Evolutionary conservation across 139 green algal genomes (phyloP).

Genomic region (Gonium pectorale): DNA sequence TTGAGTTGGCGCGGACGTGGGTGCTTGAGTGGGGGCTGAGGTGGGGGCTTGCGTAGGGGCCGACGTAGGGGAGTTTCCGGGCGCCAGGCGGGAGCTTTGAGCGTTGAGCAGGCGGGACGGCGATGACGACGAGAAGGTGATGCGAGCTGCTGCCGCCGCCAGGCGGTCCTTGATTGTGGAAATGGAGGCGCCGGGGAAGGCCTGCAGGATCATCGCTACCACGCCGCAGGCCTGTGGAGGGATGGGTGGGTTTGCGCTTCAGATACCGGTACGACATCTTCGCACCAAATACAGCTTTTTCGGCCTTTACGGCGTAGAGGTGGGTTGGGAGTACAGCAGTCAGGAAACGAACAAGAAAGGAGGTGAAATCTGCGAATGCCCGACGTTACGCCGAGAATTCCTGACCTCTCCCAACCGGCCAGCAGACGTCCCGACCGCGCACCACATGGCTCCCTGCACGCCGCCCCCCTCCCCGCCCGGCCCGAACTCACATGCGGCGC

Average conservation of each 20-base stretch:
- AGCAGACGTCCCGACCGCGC: too few species aligned
- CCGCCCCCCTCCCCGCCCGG: not conserved
- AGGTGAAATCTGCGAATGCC: too few species aligned
- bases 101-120: constrained; percentile 49
- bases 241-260: too few species aligned
- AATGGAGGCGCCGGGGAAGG: constrained; percentile 44
- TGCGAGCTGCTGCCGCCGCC: constrained; percentile 11
- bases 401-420: too few species aligned
- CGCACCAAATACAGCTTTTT: too few species aligned
- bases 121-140: constrained; percentile 48
- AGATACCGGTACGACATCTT: too few species aligned
- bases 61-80: not conserved
- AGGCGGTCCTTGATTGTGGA: constrained; percentile 36
- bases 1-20: not conserved
- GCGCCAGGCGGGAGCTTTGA: constrained; percentile 38
- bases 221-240: constrained; percentile 57
- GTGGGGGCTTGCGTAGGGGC: not conserved
- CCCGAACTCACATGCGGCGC: constrained; percentile 61
- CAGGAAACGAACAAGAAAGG: too few species aligned
- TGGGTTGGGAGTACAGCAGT: too few species aligned
- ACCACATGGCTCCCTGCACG: too few species aligned
- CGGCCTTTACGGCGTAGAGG: too few species aligned
- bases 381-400: too few species aligned
- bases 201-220: constrained; percentile 68
- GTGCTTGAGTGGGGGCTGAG: not conserved